phyloP scores from a whole-genome alignment of 1,139 yeast species.

The Geotrichum cucujoidarum region DNA sequence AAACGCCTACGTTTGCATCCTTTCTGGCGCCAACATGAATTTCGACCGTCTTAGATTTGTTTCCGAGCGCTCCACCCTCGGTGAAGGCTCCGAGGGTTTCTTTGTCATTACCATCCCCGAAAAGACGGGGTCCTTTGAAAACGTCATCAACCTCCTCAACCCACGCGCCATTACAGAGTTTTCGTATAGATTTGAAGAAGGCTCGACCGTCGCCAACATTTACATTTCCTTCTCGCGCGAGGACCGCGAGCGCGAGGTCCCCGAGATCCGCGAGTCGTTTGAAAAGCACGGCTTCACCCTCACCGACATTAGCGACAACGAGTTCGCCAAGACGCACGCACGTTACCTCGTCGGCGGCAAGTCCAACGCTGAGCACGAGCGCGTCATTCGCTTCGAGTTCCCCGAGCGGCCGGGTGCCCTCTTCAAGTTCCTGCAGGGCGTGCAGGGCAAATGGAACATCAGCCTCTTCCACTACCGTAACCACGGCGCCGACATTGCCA shows the following conservation, averaged over 20 bases:
- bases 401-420: slow-evolving; percentile 97
- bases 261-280: slow-evolving; percentile 43
- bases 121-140: slow-evolving; percentile 80
- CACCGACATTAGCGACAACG: slow-evolving; percentile 82
- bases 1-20: slow-evolving; percentile 65
- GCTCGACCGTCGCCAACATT: slow-evolving; percentile 59
- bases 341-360: slow-evolving; percentile 94
- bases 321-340: slow-evolving; percentile 93
- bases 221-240: slow-evolving; percentile 72
- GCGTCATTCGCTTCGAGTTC: slow-evolving; percentile 79
- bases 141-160: slow-evolving; percentile 65
- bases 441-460: slow-evolving; percentile 81
- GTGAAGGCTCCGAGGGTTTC: slow-evolving; percentile 96
- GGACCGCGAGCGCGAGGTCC: slow-evolving; percentile 58
- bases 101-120: slow-evolving; percentile 88
- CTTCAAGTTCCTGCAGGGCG: slow-evolving; percentile 64
- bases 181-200: slow-evolving; percentile 66
- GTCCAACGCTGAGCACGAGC: slow-evolving; percentile 61
- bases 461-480: slow-evolving; percentile 94
- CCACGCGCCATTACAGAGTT: slow-evolving; percentile 93
- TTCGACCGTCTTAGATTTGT: slow-evolving; percentile 93
- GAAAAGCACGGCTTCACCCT: slow-evolving; percentile 45
- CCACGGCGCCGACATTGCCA: slow-evolving; percentile 92
- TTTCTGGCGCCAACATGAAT: slow-evolving; percentile 97
- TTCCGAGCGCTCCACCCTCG: slow-evolving; percentile 95